phyloP scores from a whole-genome alignment of 306 rosid genomes.

The Trichosanthes cucumerina region DNA sequence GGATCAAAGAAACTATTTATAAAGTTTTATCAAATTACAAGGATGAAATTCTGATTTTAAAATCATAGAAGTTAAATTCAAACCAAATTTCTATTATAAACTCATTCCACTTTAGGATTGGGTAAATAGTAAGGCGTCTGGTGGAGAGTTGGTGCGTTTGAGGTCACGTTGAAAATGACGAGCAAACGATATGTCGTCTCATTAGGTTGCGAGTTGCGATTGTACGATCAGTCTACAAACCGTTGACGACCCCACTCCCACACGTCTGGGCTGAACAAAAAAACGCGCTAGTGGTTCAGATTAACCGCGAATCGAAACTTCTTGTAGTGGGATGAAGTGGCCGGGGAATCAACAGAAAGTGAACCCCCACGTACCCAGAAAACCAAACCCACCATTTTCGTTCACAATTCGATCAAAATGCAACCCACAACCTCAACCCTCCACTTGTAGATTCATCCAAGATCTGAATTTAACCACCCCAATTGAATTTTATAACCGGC shows the following conservation, averaged over 20 bases:
- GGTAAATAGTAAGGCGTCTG: neutral
- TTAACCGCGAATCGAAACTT: conserved; percentile 10
- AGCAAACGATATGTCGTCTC: conserved; percentile 1
- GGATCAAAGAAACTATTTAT: no score
- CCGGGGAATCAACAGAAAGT: neutral
- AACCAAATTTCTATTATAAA: no score
- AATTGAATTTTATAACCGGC: neutral
- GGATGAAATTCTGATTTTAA: no score
- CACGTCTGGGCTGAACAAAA: neutral
- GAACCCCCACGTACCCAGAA: neutral
- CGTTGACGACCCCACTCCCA: neutral
- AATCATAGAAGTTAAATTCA: no score
- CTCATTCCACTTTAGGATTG: no score
- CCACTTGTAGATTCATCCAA: neutral
- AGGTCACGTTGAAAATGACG: neutral
- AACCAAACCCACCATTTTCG: neutral
- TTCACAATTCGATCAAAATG: neutral
- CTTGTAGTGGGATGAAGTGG: neutral
- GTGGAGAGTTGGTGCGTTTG: neutral
- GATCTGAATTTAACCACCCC: neutral
- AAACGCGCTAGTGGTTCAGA: conserved; percentile 3
- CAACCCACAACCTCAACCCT: neutral
- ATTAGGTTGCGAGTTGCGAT: neutral
- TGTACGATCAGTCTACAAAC: neutral
- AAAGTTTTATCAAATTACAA: no score